phyloP scores from a whole-genome alignment of 106 monocot species.

The Phalaenopsis equestris region DNA sequence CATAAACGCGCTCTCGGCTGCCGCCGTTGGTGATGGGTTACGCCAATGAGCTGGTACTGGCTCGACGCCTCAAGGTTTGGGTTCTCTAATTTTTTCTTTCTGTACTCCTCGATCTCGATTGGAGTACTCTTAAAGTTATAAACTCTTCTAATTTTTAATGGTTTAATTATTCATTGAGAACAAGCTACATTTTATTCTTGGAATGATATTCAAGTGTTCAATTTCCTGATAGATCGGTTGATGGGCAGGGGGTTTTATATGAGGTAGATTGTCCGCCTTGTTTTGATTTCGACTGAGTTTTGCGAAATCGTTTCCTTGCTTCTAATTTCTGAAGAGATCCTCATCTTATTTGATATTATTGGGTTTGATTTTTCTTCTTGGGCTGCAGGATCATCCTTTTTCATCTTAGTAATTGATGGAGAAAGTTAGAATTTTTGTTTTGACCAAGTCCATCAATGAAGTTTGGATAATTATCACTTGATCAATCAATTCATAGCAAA shows the following conservation, averaged over 20 bases:
- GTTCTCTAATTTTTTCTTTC: neutral
- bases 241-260: no score
- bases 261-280: no score
- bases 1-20: neutral
- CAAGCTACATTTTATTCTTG: neutral
- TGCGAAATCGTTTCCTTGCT: neutral
- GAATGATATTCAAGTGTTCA: neutral
- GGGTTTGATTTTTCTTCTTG: neutral
- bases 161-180: neutral
- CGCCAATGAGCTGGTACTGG: neutral
- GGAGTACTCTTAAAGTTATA: neutral
- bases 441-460: no score
- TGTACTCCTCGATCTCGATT: neutral
- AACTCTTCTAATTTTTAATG: neutral
- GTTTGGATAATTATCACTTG: no score
- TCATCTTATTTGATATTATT: neutral
- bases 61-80: neutral
- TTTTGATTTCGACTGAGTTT: neutral
- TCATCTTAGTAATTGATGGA: neutral
- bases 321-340: neutral
- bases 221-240: no score
- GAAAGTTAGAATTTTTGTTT: no score
- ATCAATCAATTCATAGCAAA: no score
- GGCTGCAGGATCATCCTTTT: neutral
- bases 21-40: neutral